phyloP scores from a whole-genome alignment of 2,329 filamentous ascomycete species.

The Colletotrichum cereale region DNA sequence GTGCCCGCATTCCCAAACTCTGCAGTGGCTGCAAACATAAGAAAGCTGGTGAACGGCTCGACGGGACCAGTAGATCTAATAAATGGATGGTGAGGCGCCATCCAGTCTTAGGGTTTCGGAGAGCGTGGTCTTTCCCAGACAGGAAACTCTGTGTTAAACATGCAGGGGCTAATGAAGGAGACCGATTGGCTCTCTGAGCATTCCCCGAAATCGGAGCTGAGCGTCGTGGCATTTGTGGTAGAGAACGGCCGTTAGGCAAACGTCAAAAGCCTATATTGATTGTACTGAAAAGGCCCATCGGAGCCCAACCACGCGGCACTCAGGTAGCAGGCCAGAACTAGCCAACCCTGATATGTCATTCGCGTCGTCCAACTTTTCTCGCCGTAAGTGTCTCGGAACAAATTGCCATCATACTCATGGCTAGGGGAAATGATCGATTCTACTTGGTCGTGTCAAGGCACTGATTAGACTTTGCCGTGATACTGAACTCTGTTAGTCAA shows the following conservation, averaged over 20 bases:
- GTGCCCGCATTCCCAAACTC: background rate
- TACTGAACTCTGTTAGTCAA: background rate
- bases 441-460: background rate
- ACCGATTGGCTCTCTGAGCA: background rate
- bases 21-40: background rate
- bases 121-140: background rate
- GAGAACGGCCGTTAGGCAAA: background rate
- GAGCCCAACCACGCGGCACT: too few species aligned
- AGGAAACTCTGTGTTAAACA: background rate
- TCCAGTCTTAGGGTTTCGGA: background rate
- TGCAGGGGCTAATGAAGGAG: background rate
- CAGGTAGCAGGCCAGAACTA: background rate
- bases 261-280: background rate
- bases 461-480: background rate
- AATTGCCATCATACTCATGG: background rate
- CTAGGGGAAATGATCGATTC: background rate
- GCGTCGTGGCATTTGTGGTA: background rate
- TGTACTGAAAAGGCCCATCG: background rate
- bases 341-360: background rate
- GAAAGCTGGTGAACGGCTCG: background rate
- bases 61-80: background rate
- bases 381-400: background rate
- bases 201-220: background rate
- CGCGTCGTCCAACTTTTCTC: background rate
- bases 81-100: background rate